Conservation (phyloP, 805 yeast species). For the Candida argentea region DNA sequence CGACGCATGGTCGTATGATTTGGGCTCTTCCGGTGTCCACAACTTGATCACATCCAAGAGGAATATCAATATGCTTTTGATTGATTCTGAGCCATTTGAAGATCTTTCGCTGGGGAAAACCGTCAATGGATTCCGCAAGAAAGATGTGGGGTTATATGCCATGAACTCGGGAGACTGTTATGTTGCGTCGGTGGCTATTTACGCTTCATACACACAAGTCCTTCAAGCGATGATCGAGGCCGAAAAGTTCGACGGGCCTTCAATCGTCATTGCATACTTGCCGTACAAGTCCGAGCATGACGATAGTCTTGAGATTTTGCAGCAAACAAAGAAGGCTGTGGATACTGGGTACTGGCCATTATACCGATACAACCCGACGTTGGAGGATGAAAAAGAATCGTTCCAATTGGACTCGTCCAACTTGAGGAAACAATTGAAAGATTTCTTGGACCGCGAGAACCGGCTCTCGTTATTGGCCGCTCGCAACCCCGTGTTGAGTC, state of each 20-base stretch:
- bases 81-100: conserved; percentile 72
- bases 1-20: conserved; percentile 90
- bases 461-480: conserved; percentile 66
- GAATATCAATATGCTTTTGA: conserved; percentile 74
- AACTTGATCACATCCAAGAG: conserved; percentile 64
- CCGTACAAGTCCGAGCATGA: conserved; percentile 63
- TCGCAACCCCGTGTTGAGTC: conserved; percentile 64
- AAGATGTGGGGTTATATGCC: conserved; percentile 89
- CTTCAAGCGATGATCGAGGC: conserved; percentile 86
- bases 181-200: conserved; percentile 91
- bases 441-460: conserved; percentile 84
- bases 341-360: conserved; percentile 97
- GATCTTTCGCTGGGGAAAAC: conserved; percentile 18
- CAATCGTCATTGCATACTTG: conserved; percentile 80
- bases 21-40: conserved; percentile 88
- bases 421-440: conserved; percentile 64
- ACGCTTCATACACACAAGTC: conserved; percentile 88
- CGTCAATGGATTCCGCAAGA: conserved; percentile 52
- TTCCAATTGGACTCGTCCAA: conserved; percentile 82
- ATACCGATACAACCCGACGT: conserved; percentile 70
- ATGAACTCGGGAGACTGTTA: conserved; percentile 86
- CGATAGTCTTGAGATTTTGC: conserved; percentile 61
- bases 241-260: conserved; percentile 81
- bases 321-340: conserved; percentile 82
- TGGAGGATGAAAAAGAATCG: conserved; percentile 38